Base-by-base conservation (phyloP, 768 basidiomycete genomes). In the Hericium alpestre region DNA sequence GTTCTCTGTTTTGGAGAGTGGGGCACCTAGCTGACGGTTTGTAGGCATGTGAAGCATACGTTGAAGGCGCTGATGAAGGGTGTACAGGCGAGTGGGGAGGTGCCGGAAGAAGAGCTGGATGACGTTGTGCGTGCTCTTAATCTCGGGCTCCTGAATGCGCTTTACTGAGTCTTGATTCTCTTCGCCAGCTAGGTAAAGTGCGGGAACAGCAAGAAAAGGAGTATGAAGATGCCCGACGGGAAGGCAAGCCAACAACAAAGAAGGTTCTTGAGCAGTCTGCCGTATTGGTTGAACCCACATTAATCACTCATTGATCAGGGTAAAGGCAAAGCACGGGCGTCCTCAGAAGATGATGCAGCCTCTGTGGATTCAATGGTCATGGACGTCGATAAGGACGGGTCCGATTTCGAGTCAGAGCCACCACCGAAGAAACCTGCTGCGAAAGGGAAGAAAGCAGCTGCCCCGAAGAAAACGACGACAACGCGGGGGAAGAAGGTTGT, bases 81-180 rank as follows among this genome's bases (percentile, higher is more conserved):
- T 25, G 84, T 91, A 10, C 77, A 81, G 56, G 76, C 79, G n/a
- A 78, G 75, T 9, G 84, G 77, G 9, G 82, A 85, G 7, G 60
- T 86, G 12, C 81, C 81, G n/a, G 88, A 91, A 58, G 83, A 83
- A 15, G 83, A 83, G 18, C 69, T 93, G 8, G 87, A 89, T 39
- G 86, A 89, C 56, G 71, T 83, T 70, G 90, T 90, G 58, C 15
- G 79, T 72, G 38, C 49, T 13, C 54, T 23, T 49, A 15, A 37
- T 23, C 40, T 25, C 9, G 48, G 0, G 9, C 54, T 48, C 11
- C 51, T 56, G 25, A 55, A n/a, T 6, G 15, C n/a, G 51, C 13
- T 16, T 53, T 40, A 16, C 12, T 38, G 9, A 18, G 9, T 20
- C 18, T 50, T 51, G 3, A 10, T 23, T 47, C n/a, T 13, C 13